A percentile compares a stretch with the other conserved stretches of the same genome.
Evolutionary conservation across 345 rosid genomes (phyloP).

Genomic region (Populus ilicifolia): DNA sequence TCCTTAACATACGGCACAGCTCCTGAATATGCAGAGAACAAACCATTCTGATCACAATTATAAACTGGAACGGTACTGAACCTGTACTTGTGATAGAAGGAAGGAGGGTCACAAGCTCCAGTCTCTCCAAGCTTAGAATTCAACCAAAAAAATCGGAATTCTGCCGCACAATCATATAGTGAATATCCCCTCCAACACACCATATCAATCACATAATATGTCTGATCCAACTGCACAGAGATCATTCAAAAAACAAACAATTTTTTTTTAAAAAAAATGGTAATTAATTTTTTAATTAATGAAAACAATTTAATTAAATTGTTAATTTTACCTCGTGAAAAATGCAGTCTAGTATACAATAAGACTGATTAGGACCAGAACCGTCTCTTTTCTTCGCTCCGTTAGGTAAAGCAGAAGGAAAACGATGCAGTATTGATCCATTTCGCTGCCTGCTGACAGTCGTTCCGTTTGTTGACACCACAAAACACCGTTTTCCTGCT

Average conservation of each 20-base stretch:
- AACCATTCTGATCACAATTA: constrained; percentile 68
- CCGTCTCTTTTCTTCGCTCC: constrained; percentile 64
- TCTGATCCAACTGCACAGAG: constrained; percentile 63
- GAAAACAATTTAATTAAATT: background rate
- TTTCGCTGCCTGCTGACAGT: constrained; percentile 76
- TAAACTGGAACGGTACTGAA: constrained; percentile 59
- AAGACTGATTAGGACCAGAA: constrained; percentile 66
- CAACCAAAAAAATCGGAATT: constrained; percentile 91
- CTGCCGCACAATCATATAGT: constrained; percentile 81
- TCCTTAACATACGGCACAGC: constrained; percentile 70
- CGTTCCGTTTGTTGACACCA: constrained; percentile 71
- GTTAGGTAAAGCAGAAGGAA: constrained; percentile 79
- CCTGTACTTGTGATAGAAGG: constrained; percentile 60
- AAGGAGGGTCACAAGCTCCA: constrained; percentile 75
- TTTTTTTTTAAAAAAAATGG: background rate
- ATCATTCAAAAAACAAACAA: background rate
- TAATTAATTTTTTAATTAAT: too few species aligned
- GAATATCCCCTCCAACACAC: constrained; percentile 93
- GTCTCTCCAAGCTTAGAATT: constrained; percentile 86
- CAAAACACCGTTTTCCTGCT: constrained; percentile 83
- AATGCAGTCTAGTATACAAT: constrained; percentile 86
- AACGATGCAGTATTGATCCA: constrained; percentile 69
- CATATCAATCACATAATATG: constrained; percentile 89
- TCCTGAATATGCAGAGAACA: constrained; percentile 58
- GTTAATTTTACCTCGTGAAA: constrained; percentile 69